Evolutionary conservation across 202 grass and related monocot genomes (phyloP).

Genomic region (Saccharum hybrid): DNA sequence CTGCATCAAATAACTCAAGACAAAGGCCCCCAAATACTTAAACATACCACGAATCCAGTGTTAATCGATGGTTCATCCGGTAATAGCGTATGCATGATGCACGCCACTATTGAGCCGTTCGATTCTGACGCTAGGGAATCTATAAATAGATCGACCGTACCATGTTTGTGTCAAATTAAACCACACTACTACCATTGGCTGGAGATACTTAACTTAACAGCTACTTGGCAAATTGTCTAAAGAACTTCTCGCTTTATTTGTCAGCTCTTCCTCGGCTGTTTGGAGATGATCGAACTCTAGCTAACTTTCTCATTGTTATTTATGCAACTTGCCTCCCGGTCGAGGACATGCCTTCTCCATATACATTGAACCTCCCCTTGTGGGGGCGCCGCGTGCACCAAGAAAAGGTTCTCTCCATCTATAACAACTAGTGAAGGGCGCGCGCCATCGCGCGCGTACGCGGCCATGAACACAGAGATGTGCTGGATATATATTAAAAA

Average conservation of each 20-base stretch:
- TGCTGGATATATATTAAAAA: too few relatives aligned
- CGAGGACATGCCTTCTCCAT: constrained; percentile 34
- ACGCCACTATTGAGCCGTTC: not conserved
- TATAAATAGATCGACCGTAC: constrained; percentile 14
- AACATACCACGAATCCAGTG: not conserved
- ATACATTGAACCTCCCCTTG: constrained; percentile 38
- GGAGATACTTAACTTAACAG: not conserved
- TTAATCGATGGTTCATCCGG: not conserved
- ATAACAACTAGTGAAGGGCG: too few relatives aligned
- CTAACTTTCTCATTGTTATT: constrained; percentile 35
- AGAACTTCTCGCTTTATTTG: constrained; percentile 14
- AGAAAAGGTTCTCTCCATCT: constrained; percentile 20
- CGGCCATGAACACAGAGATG: too few relatives aligned
- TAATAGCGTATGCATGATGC: not conserved
- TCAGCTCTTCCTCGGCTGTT: constrained; percentile 20
- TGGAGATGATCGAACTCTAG: constrained; percentile 43
- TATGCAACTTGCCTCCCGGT: constrained; percentile 33
- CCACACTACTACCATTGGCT: not conserved
- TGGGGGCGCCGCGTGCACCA: constrained; percentile 49
- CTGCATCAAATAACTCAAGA: not conserved
- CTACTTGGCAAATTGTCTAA: constrained; percentile 48
- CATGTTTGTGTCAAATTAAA: constrained; percentile 11
- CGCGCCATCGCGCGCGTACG: too few relatives aligned
- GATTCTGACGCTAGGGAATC: not conserved
- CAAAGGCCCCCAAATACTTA: not conserved